Conservation (phyloP, 1,284 basidiomycete species). For the Leucoagaricus sp. region DNA sequence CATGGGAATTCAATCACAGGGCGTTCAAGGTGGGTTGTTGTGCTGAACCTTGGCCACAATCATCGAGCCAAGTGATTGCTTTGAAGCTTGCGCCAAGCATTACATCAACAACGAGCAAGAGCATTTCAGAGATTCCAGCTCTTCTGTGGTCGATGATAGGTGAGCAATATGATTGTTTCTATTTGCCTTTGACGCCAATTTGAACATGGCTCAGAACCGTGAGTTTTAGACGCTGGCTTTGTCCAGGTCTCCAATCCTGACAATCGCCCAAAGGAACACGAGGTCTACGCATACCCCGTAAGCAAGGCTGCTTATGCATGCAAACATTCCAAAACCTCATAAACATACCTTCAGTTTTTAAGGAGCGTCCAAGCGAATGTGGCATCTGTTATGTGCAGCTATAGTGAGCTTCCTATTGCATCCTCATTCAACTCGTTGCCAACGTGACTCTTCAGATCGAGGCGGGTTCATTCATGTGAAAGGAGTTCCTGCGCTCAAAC, state of each 20-base stretch:
- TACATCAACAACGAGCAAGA: slow-evolving; percentile 67
- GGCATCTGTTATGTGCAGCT: slow-evolving; percentile 72
- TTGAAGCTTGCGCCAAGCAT: slow-evolving; percentile 55
- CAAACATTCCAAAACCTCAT: background rate
- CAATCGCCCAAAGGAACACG: slow-evolving; percentile 44
- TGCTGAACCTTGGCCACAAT: background rate
- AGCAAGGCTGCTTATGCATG: slow-evolving; percentile 16
- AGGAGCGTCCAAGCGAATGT: slow-evolving; percentile 66
- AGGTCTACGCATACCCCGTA: slow-evolving; percentile 55
- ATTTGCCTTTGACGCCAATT: background rate
- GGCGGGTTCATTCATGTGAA: slow-evolving; percentile 28
- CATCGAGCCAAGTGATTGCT: background rate
- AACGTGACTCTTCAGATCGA: slow-evolving; percentile 35
- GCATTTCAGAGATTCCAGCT: slow-evolving; percentile 51
- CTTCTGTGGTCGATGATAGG: slow-evolving; percentile 69
- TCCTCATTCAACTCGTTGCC: background rate
- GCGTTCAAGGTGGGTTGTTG: slow-evolving; percentile 48
- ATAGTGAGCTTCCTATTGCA: slow-evolving; percentile 39
- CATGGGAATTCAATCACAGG: slow-evolving; percentile 60
- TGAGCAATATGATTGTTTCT: slow-evolving; percentile 29
- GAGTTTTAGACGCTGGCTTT: slow-evolving; percentile 11
- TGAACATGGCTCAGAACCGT: slow-evolving; percentile 31
- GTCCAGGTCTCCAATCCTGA: background rate
- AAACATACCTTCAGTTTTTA: slow-evolving; percentile 45
- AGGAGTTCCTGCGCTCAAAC: background rate